Evolutionary conservation across 1,284 basidiomycete species (phyloP), one percentile per base, ranked within the genome.

Genomic region (Athelia sp.): DNA sequence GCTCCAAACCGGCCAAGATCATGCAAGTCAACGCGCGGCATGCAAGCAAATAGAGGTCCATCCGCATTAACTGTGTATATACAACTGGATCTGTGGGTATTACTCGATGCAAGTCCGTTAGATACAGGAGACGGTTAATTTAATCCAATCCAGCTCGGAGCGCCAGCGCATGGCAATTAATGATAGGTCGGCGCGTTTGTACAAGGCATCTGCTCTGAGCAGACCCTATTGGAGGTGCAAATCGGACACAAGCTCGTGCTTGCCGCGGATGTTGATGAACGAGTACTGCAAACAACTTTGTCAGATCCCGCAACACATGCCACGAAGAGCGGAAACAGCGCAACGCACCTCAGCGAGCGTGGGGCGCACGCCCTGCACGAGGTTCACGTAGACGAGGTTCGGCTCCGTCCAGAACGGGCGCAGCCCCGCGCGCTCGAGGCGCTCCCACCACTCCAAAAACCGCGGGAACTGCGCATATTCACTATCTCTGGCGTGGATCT

Each of bases 391-490:
- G 38, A 65, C 64, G 9, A 65, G 58, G 52, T 68, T 65, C 24
- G 63, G 54, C 44, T 73, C 72, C 19, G 62, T 66, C 63, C 68
- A 75, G 62, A 81, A 81, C 2, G 79, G 75, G 24, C 79, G 58
- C 35, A 81, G 57, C 2, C 79, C 78, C 2, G 70, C 72, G 31
- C 59, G 64, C 61, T 81, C 79, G 23, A 81, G 64, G 48, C 65
- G 62, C 59, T 73, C 69, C 74, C 75, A 80, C 74, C 75, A 79
- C 18, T 43, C 34, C 46, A 68, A 60, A 55, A 72, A 68, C 21
- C 57, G 57, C 11, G 68, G 60, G 55, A 75, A 75, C 8, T 58
- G 54, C 46, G 62, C 51, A 55, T 56, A 65, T 19, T 24, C 45
- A 14, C 18, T 54, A 8, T 50, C 26, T 26, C 60, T 49, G 6